These are phyloP conservation scores for Xylaria bambusicola DNA, from an alignment of 495 filamentous ascomycete genomes.

Conservation along the genomic window DNA sequence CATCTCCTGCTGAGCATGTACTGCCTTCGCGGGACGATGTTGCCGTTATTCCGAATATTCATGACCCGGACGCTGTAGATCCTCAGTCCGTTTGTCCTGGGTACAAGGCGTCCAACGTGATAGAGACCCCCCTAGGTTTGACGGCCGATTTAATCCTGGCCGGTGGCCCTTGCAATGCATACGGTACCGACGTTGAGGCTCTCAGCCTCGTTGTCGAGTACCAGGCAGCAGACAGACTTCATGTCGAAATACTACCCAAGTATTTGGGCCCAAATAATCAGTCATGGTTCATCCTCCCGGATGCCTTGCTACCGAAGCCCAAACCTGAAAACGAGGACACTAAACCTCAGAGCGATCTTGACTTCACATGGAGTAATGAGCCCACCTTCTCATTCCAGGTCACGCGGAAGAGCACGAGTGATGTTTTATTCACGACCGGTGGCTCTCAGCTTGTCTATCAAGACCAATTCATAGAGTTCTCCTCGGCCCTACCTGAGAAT, in stretches of 20 bases:
- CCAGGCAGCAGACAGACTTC: conserved; percentile 69
- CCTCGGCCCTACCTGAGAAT: conserved; percentile 66
- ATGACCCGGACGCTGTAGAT: conserved; percentile 70
- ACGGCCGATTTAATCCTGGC: conserved; percentile 67
- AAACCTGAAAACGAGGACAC: conserved; percentile 44
- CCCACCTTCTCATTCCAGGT: conserved; percentile 78
- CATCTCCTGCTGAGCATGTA: conserved; percentile 1
- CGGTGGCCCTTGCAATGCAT: conserved; percentile 68
- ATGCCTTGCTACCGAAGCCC: conserved; percentile 63
- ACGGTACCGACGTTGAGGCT: conserved; percentile 67
- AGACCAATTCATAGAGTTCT: conserved; percentile 77
- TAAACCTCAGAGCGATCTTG: conserved; percentile 43
- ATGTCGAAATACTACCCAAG: conserved; percentile 75
- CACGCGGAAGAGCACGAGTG: conserved; percentile 58
- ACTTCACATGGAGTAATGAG: conserved; percentile 62
- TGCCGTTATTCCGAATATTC: conserved; percentile 67
- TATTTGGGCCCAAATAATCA: conserved; percentile 63
- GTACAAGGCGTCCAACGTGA: conserved; percentile 67
- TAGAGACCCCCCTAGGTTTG: conserved; percentile 47
- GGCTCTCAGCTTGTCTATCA: conserved; percentile 72
- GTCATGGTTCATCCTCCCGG: conserved; percentile 68
- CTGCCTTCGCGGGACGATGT: conserved; percentile 42
- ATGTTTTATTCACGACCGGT: conserved; percentile 76
- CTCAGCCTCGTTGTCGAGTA: conserved; percentile 71
- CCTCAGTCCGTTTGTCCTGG: conserved; percentile 76